These are phyloP conservation scores for Saccharum hybrid DNA, from an alignment of 202 grass and related monocot species.

Conservation along the genomic window DNA sequence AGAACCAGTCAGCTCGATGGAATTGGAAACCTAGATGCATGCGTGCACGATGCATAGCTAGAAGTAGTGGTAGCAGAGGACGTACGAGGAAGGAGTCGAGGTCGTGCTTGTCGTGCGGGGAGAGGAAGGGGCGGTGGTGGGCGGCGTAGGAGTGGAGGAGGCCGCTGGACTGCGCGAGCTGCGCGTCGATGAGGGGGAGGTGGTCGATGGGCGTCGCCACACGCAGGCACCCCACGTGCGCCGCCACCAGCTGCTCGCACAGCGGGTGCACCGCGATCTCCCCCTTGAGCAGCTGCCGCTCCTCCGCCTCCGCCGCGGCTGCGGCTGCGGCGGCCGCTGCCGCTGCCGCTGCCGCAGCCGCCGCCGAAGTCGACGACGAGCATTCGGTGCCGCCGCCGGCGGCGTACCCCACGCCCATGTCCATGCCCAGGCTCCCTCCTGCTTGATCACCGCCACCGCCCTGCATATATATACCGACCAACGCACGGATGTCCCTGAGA, in stretches of 20 bases:
- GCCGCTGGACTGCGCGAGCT: slow-evolving; percentile 73
- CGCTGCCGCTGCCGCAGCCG: slow-evolving; percentile 7
- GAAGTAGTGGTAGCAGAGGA: too few species aligned
- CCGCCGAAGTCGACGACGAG: slow-evolving; percentile 55
- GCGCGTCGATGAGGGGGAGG: slow-evolving; percentile 92
- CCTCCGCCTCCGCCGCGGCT: slow-evolving; percentile 57
- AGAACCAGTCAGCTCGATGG: neutral
- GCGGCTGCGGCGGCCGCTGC: slow-evolving; percentile 30
- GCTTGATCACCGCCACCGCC: slow-evolving; percentile 39
- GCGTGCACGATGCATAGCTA: neutral
- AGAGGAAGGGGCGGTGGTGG: slow-evolving; percentile 78
- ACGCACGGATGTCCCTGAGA: neutral
- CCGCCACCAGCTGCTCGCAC: slow-evolving; percentile 88
- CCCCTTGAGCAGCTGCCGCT: slow-evolving; percentile 84
- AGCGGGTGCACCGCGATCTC: slow-evolving; percentile 97
- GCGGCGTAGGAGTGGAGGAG: slow-evolving; percentile 88
- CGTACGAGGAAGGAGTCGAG: slow-evolving; percentile 96
- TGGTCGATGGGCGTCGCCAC: slow-evolving; percentile 97
- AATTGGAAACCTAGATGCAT: neutral
- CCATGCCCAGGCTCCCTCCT: slow-evolving; percentile 64
- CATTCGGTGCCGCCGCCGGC: slow-evolving; percentile 49
- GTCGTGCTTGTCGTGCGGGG: slow-evolving; percentile 93
- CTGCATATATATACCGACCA: slow-evolving; percentile 43
- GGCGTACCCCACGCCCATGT: slow-evolving; percentile 56
- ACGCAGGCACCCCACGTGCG: slow-evolving; percentile 93